Base-by-base conservation (phyloP, 768 basidiomycete genomes). In the Boletales sp. region DNA sequence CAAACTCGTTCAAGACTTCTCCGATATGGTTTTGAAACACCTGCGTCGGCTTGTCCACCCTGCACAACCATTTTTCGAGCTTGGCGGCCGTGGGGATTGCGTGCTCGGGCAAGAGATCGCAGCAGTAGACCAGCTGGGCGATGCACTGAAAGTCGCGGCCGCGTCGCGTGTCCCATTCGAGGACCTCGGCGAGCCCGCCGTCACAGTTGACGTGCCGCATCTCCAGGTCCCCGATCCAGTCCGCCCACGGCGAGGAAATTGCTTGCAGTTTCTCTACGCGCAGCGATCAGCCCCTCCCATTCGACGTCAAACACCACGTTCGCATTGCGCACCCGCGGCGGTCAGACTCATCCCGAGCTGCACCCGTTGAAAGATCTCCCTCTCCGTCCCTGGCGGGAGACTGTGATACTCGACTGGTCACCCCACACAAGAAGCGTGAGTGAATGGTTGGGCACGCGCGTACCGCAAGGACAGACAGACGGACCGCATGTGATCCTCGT, bases 301-400 rank as follows among this genome's bases (percentile, higher is more conserved):
- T 4, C 21, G 21, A 21, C 21, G 21, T 21, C n/a, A n/a, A n/a
- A n/a, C n/a, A n/a, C n/a, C 21, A 5, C 18, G 18, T 40, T 14
- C 9, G 30, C 12, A 15, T 45, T 45, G 21, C 50, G 32, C 58
- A 85, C 88, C 87, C 62, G 88, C 85, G 18, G 83, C 77, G 8
- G 85, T 84, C 41, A 93, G 72, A 14, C 80, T 72, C 71, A 89
- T 81, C 47, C 90, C 90, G 36, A 92, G 66, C 57, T 93, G 90
- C 14, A 93, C 90, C 24, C 90, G 75, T 57, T 88, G 85, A 60
- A 89, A 90, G 18, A 91, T 83, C 46, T 92, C 90, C 43, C 89
- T 80, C 64, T 92, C 88, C 5, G 74, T 69, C 6, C 73, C 72
- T 12, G 78, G 72, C 21, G 21, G 21, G 21, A 92, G 69, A 27